phyloP scores from a whole-genome alignment of 495 filamentous ascomycete genomes.

The Podospora comata region DNA sequence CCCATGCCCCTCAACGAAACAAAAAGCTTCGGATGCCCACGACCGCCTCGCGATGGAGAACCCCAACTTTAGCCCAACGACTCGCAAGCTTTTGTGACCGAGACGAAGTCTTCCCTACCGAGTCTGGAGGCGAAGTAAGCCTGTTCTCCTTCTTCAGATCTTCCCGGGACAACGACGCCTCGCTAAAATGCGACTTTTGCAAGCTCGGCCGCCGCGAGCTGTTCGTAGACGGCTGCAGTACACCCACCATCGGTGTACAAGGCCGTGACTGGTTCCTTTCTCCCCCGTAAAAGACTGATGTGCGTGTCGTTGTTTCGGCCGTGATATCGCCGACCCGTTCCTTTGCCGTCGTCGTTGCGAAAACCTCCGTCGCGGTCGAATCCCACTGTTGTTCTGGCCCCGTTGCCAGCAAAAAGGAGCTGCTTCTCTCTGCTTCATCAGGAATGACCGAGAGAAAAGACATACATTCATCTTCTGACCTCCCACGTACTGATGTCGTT shows the following conservation, averaged over 20 bases:
- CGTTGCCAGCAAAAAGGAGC: slow-evolving; percentile 9
- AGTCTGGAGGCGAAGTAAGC: slow-evolving; percentile 18
- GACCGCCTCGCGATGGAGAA: slow-evolving; percentile 38
- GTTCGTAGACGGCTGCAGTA: slow-evolving; percentile 16
- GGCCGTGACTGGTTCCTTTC: slow-evolving; percentile 6
- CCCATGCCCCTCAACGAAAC: slow-evolving; percentile 32
- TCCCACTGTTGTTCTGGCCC: slow-evolving; percentile 2
- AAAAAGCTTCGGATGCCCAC: slow-evolving; percentile 40
- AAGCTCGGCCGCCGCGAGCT: slow-evolving; percentile 21
- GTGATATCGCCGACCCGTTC: neutral
- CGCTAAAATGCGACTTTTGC: slow-evolving; percentile 15
- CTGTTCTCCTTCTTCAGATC: slow-evolving; percentile 32
- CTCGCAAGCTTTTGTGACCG: slow-evolving; percentile 21
- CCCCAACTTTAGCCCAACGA: slow-evolving; percentile 35
- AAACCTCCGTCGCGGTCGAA: neutral
- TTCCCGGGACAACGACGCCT: slow-evolving; percentile 22
- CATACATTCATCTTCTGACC: slow-evolving; percentile 12
- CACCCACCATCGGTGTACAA: slow-evolving; percentile 5
- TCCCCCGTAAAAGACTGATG: slow-evolving; percentile 1
- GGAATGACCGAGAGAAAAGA: slow-evolving; percentile 37
- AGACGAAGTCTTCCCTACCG: slow-evolving; percentile 15
- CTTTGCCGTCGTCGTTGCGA: neutral
- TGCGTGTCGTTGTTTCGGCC: neutral
- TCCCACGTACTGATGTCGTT: neutral
- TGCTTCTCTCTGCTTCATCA: slow-evolving; percentile 36